Evolutionary conservation across 1,139 yeast species (phyloP).

Genomic region (Taiozyma sp.): DNA sequence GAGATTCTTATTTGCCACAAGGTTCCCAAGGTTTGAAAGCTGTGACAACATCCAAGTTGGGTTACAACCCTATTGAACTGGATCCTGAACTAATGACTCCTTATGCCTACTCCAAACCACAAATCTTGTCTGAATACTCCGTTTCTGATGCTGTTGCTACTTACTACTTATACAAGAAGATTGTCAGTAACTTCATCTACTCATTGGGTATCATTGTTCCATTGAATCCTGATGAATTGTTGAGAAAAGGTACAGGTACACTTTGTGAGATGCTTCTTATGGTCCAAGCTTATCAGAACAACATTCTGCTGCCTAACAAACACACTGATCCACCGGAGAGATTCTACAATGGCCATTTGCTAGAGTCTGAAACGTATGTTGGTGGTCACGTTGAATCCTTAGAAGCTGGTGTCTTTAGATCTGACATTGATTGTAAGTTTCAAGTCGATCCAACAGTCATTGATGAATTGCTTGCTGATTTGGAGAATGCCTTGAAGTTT

Average conservation of each 20-base stretch:
- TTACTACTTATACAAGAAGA: constrained; percentile 90
- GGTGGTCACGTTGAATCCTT: constrained; percentile 98
- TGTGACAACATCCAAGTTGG: constrained; percentile 92
- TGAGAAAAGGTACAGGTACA: constrained; percentile 98
- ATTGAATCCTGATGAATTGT: constrained; percentile 90
- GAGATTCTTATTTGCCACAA: constrained; percentile 96
- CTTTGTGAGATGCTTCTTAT: constrained; percentile 94
- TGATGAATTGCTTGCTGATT: constrained; percentile 69
- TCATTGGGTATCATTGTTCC: constrained; percentile 96
- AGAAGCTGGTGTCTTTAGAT: constrained; percentile 96
- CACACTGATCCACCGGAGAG: constrained; percentile 89
- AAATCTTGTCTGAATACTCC: constrained; percentile 87
- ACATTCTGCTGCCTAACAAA: constrained; percentile 84
- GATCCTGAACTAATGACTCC: constrained; percentile 99
- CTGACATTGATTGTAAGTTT: constrained; percentile 76
- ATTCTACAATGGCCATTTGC: constrained; percentile 87
- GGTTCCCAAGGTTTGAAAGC: constrained; percentile 99
- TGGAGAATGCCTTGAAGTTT: constrained; percentile 74
- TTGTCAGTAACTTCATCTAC: constrained; percentile 95
- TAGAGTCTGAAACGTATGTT: constrained; percentile 95
- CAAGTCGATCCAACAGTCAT: constrained; percentile 75
- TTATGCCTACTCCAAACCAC: constrained; percentile 92
- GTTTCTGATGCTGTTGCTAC: constrained; percentile 99
- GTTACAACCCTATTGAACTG: constrained; percentile 92
- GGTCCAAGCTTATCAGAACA: constrained; percentile 88